Percentiles rank a stretch among this genome's conserved stretches.
Conservation (phyloP, 345 rosid genomes). For the Melaleuca quinquenervia region DNA sequence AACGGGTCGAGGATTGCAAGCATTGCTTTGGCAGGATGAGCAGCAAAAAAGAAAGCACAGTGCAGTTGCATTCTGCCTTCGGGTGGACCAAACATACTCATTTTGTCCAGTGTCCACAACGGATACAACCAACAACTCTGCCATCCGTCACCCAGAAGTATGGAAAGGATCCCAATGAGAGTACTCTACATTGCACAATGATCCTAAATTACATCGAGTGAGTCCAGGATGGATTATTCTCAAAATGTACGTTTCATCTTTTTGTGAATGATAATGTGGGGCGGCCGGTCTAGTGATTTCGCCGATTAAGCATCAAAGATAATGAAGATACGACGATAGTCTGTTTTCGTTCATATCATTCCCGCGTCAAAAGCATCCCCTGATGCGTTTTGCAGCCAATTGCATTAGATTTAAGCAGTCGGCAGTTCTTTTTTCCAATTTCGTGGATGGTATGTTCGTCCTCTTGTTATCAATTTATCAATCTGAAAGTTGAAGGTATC, state of each 20-base stretch:
- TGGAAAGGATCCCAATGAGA: neutral
- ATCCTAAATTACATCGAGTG: neutral
- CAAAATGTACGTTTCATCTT: neutral
- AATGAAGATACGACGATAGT: neutral
- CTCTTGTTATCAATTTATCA: rapidly evolving
- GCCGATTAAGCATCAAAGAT: neutral
- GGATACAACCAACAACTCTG: neutral
- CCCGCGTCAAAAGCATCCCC: neutral
- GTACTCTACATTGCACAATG: neutral
- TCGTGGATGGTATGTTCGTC: neutral
- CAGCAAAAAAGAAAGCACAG: neutral
- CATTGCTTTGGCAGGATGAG: neutral
- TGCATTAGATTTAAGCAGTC: neutral
- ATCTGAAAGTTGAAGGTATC: too few species aligned
- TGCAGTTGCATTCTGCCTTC: neutral
- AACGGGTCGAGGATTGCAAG: neutral
- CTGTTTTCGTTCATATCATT: neutral
- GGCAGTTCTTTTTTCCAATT: neutral
- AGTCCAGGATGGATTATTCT: neutral
- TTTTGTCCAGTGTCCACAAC: neutral
- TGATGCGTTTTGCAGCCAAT: neutral
- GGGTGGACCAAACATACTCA: neutral
- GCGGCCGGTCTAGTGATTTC: neutral
- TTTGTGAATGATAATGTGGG: neutral
- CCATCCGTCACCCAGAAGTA: neutral